phyloP scores from a whole-genome alignment of 2,329 filamentous ascomycete species.

The Bipolaris cookei region DNA sequence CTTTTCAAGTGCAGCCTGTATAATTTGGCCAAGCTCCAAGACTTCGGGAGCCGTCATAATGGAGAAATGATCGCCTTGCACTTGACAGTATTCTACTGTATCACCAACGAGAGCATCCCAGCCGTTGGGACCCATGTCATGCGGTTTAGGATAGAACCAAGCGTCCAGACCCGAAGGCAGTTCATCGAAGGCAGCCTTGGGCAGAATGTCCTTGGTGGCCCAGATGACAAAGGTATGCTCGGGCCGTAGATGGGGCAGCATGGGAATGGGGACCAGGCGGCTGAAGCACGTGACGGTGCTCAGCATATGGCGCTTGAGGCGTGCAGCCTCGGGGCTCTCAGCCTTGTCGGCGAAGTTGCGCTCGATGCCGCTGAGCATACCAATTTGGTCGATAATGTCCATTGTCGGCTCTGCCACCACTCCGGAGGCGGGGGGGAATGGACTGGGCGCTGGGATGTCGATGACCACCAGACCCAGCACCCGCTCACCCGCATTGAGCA shows the following conservation, averaged over 20 bases:
- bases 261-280: neutral
- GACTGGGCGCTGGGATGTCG: neutral
- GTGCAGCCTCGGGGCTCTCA: constrained; percentile 1
- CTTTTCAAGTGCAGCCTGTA: neutral
- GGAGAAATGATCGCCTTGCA: constrained; percentile 4
- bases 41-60: neutral
- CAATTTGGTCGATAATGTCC: constrained; percentile 2
- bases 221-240: constrained; percentile 6
- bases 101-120: constrained; percentile 4
- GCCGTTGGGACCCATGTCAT: constrained; percentile 4
- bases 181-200: neutral
- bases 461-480: constrained; percentile 1
- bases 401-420: constrained; percentile 2
- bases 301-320: constrained; percentile 4
- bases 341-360: constrained; percentile 3
- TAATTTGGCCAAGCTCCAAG: neutral
- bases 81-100: neutral
- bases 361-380: constrained; percentile 4
- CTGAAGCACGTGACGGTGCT: constrained; percentile 5
- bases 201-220: constrained; percentile 1
- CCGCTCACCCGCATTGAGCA: constrained; percentile 3
- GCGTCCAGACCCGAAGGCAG: constrained; percentile 1
- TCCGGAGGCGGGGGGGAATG: neutral
- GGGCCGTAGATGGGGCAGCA: constrained; percentile 2
- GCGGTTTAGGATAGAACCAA: neutral